These are phyloP conservation scores for Carex parvula DNA, from an alignment of 176 grass and related monocot species.

Conservation along the genomic window DNA sequence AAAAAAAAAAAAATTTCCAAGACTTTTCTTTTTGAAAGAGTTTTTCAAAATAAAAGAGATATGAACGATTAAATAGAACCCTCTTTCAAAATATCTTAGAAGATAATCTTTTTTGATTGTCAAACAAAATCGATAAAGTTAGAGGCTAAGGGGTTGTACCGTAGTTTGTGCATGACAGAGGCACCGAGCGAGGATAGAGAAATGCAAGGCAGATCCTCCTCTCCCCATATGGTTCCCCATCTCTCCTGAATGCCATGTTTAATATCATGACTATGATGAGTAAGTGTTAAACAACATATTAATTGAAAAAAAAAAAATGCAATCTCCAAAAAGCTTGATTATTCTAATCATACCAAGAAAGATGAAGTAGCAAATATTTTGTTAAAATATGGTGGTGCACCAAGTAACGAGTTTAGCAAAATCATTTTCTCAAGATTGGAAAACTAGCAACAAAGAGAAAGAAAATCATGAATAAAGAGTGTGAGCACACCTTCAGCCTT, in stretches of 20 bases:
- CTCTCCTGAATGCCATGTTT: slow-evolving; percentile 49
- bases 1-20: no score
- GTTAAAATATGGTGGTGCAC: background rate
- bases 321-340: background rate
- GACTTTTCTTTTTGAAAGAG: no score
- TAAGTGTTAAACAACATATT: background rate
- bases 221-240: slow-evolving; percentile 52
- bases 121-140: background rate
- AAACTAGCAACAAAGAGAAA: background rate
- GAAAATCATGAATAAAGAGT: background rate
- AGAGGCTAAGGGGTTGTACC: slow-evolving; percentile 29
- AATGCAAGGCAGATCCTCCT: slow-evolving; percentile 77
- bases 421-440: background rate
- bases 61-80: no score
- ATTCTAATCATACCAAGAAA: background rate
- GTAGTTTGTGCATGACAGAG: slow-evolving; percentile 85
- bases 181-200: slow-evolving; percentile 59
- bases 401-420: background rate
- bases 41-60: no score
- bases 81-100: no score
- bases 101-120: background rate
- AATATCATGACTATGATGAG: background rate
- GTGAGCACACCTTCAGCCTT: slow-evolving; percentile 67
- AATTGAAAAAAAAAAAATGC: background rate
- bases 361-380: background rate